Conservation (phyloP, 108 stramenopile species). For the Fragilaria crotonensis region DNA sequence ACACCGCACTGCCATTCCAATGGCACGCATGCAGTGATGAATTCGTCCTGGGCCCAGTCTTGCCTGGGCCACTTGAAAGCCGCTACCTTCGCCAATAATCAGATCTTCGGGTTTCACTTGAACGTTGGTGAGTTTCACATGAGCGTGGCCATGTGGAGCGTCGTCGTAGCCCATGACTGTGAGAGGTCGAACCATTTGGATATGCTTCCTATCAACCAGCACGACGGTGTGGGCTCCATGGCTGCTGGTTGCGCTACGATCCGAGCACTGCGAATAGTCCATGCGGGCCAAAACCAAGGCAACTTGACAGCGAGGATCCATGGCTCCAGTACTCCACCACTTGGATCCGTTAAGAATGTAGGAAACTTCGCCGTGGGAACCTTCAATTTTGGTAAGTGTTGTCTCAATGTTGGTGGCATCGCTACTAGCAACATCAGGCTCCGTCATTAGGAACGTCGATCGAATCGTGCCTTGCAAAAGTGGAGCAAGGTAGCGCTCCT, state of each 20-base stretch:
- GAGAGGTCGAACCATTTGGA: constrained; percentile 71
- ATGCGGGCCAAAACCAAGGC: constrained; percentile 82
- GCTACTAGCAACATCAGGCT: constrained; percentile 84
- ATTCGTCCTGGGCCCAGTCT: constrained; percentile 94
- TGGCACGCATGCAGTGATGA: constrained; percentile 97
- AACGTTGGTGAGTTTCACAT: constrained; percentile 64
- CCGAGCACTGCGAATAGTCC: constrained; percentile 29
- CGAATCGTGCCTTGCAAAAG: constrained; percentile 78
- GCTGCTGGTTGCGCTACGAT: constrained; percentile 4
- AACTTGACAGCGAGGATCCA: constrained; percentile 86
- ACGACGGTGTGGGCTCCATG: constrained; percentile 67
- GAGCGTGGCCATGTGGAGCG: constrained; percentile 89
- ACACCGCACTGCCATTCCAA: constrained; percentile 83
- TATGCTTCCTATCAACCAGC: constrained; percentile 70
- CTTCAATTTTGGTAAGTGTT: constrained; percentile 25
- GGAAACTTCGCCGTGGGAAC: constrained; percentile 7
- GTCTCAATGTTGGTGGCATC: constrained; percentile 92
- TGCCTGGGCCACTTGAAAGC: constrained; percentile 93
- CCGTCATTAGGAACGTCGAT: constrained; percentile 93
- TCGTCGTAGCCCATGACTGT: constrained; percentile 95
- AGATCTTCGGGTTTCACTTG: constrained; percentile 37
- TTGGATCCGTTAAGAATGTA: constrained; percentile 80
- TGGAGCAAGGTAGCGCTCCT: constrained; percentile 62
- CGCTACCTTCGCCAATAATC: constrained; percentile 84
- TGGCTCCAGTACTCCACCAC: constrained; percentile 93